Percentiles rank a stretch among this genome's conserved stretches.
These are phyloP conservation scores for Astragalus membranaceus DNA, from an alignment of 306 rosid genomes.

Conservation along the genomic window DNA sequence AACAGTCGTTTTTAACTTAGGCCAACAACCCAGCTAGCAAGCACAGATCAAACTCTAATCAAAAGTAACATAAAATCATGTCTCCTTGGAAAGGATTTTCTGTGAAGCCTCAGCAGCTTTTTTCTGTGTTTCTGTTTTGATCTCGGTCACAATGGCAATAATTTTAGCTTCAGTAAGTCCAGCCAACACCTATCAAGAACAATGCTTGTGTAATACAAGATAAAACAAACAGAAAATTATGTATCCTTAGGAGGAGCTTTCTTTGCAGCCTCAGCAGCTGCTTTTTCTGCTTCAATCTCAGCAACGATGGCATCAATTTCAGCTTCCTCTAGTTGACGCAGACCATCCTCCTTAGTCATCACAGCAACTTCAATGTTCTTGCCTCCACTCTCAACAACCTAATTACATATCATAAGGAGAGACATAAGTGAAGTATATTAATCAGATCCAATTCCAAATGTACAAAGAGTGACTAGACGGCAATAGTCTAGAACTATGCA, in stretches of 20 bases:
- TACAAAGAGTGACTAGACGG: not conserved
- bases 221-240: constrained; percentile 26
- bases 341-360: constrained; percentile 81
- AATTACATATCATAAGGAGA: constrained; percentile 12
- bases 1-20: not conserved
- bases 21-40: constrained; percentile 2
- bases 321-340: constrained; percentile 89
- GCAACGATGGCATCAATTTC: constrained; percentile 93
- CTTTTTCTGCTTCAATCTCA: constrained; percentile 92
- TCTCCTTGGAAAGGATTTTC: constrained; percentile 54
- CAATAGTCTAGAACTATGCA: not conserved
- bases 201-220: not conserved
- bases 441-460: constrained; percentile 10
- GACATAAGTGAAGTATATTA: not conserved
- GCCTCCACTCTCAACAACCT: constrained; percentile 99
- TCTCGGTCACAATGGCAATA: constrained; percentile 29
- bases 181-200: not conserved
- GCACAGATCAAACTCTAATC: constrained; percentile 10
- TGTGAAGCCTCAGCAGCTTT: constrained; percentile 73
- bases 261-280: constrained; percentile 98
- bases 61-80: constrained; percentile 32
- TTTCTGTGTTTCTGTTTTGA: constrained; percentile 73
- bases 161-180: constrained; percentile 11
- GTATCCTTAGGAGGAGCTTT: constrained; percentile 82
- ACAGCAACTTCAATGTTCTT: constrained; percentile 98